Evolutionary conservation across 768 basidiomycete genomes (phyloP).

Genomic region (Hydnomerulius pinastri): DNA sequence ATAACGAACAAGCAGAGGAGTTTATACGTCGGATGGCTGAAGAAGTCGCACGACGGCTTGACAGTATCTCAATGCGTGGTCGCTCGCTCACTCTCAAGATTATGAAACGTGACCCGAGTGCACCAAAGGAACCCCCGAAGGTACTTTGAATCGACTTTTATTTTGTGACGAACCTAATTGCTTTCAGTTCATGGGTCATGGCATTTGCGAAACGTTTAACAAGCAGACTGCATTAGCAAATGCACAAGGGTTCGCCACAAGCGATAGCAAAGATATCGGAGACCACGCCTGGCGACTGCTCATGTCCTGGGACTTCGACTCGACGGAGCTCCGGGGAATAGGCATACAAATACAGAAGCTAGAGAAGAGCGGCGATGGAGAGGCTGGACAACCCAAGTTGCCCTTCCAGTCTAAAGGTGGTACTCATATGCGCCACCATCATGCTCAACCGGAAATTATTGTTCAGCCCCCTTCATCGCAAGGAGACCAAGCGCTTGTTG

Average conservation of each 20-base stretch:
- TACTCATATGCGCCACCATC: too few relatives aligned
- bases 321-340: conserved; percentile 87
- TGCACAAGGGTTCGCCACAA: conserved; percentile 68
- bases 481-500: conserved; percentile 17
- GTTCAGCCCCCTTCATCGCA: conserved; percentile 38
- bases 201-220: conserved; percentile 78
- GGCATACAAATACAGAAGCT: conserved; percentile 91
- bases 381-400: conserved; percentile 60
- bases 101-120: conserved; percentile 82
- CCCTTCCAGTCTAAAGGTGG: conserved; percentile 46
- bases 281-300: conserved; percentile 78
- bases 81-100: conserved; percentile 82
- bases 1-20: conserved; percentile 74
- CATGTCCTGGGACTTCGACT: conserved; percentile 72
- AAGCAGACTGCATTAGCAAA: conserved; percentile 65
- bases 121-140: conserved; percentile 90
- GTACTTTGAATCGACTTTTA: conserved; percentile 39
- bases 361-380: conserved; percentile 47
- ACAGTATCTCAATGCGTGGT: conserved; percentile 68
- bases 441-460: conserved; percentile 18
- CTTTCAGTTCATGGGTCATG: conserved; percentile 86
- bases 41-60: conserved; percentile 74
- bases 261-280: conserved; percentile 70
- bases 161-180: background rate
- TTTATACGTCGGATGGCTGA: conserved; percentile 78